A percentile compares a stretch with the other conserved stretches of the same genome.
phyloP scores from a whole-genome alignment of 768 basidiomycete genomes.

The Epithele typhae region DNA sequence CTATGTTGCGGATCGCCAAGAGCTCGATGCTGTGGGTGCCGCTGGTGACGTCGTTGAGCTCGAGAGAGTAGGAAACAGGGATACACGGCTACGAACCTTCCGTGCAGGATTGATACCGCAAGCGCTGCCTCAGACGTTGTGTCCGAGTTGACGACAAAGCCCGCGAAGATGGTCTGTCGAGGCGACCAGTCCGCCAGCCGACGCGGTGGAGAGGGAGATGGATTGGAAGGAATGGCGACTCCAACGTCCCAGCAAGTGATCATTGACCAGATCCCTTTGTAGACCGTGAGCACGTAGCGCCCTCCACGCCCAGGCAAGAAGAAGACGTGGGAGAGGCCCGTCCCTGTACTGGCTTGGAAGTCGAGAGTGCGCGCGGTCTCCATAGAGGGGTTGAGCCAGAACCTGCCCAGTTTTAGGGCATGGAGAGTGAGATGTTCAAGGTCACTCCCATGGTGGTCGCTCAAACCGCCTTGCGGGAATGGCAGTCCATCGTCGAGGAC shows the following conservation, averaged over 20 bases:
- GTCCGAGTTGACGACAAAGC: constrained; percentile 47
- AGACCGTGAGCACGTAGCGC: constrained; percentile 47
- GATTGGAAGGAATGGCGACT: background rate
- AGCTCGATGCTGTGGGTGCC: constrained; percentile 26
- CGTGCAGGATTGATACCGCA: constrained; percentile 41
- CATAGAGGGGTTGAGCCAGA: constrained; percentile 37
- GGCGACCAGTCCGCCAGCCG: constrained; percentile 42
- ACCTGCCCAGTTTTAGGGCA: constrained; percentile 43
- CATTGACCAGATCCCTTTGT: constrained; percentile 58
- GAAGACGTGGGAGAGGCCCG: constrained; percentile 46
- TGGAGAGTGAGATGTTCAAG: constrained; percentile 42
- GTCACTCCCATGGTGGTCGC: constrained; percentile 30
- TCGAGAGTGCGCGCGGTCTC: constrained; percentile 2
- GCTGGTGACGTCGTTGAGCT: background rate
- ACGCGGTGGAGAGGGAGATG: background rate
- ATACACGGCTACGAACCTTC: constrained; percentile 4
- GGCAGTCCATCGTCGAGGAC: constrained; percentile 46
- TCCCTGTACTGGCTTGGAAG: constrained; percentile 30
- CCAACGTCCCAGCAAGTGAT: constrained; percentile 50
- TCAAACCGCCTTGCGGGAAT: constrained; percentile 37
- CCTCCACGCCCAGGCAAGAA: constrained; percentile 45
- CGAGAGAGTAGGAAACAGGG: background rate
- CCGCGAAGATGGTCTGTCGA: constrained; percentile 48
- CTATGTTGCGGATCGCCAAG: constrained; percentile 30
- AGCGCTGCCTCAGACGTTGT: constrained; percentile 40